These are phyloP conservation scores for Fusarium sororula DNA, from an alignment of 2,329 filamentous ascomycete genomes.

Conservation along the genomic window DNA sequence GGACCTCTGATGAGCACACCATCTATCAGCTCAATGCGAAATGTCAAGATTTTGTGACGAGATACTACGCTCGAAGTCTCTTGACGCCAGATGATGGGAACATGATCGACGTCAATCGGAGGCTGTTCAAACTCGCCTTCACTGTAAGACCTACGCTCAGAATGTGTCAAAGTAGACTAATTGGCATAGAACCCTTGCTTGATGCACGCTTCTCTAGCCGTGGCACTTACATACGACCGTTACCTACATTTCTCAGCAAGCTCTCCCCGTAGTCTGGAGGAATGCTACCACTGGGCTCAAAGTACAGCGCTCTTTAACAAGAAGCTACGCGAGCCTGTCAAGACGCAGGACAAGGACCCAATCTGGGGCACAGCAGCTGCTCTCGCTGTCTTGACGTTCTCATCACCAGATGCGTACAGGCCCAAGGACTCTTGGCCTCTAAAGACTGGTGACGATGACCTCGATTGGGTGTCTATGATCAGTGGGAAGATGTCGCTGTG, in stretches of 20 bases:
- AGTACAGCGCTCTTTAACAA: constrained; percentile 53
- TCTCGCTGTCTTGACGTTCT: constrained; percentile 52
- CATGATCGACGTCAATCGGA: constrained; percentile 50
- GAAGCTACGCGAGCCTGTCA: constrained; percentile 47
- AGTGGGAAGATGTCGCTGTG: constrained; percentile 51
- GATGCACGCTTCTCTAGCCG: constrained; percentile 57
- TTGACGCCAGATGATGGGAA: constrained; percentile 49
- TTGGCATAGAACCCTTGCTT: constrained; percentile 51
- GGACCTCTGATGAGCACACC: constrained; percentile 45
- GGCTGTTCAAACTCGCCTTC: constrained; percentile 51
- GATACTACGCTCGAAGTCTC: constrained; percentile 51
- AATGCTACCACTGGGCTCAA: constrained; percentile 56
- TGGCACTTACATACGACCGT: constrained; percentile 53
- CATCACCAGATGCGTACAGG: constrained; percentile 48
- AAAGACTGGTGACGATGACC: constrained; percentile 32
- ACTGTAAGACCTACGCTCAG: constrained; percentile 42
- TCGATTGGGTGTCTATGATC: constrained; percentile 49
- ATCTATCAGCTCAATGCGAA: constrained; percentile 49
- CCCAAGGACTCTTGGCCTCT: constrained; percentile 50
- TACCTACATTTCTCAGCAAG: constrained; percentile 37
- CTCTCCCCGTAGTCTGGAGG: constrained; percentile 46
- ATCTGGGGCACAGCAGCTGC: constrained; percentile 58
- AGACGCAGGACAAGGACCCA: constrained; percentile 51
- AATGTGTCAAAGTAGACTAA: not conserved
- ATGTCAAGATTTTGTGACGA: constrained; percentile 54